Evolutionary conservation across 2,329 filamentous ascomycete genomes (phyloP), one percentile per base, ranked within the genome.

Genomic region (Helminthosporium solani): DNA sequence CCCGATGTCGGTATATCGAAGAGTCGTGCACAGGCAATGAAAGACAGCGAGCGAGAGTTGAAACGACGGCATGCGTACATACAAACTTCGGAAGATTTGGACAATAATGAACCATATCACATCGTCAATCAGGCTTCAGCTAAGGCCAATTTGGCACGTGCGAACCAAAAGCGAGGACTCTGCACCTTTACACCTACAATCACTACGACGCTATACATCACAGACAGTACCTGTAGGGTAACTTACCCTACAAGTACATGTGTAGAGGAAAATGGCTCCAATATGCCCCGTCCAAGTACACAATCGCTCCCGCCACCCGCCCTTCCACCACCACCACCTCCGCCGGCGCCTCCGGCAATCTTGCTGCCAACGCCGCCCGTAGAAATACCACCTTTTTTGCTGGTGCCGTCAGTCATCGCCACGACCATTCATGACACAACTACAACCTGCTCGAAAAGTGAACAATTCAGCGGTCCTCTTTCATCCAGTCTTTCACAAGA

Each of bases 1-100:
- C 59, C 61, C 4, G 43, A 40, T 15, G 52, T 20, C 41, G 52
- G 28, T 46, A 50, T 40, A 19, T 46, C 42, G 11, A 46, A 43
- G 30, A 39, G 47, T 25, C 15, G 28, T 7, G 18, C 27, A 8
- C 34, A 18, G n/a, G 23, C 8, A n/a, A 3, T n/a, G n/a, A n/a
- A 37, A 11, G 19, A 25, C 11, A 44, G 19, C 12, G 33, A 19
- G 14, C 31, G 33, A 7, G 23, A 27, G 5, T 25, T 30, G 11
- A 36, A 40, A n/a, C 43, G 16, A 18, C 37, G 28, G 12, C 18
- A 16, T 14, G 9, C 28, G 14, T 14, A 35, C 21, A 21, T 20
- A 28, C 12, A 34, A 5, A 18, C 30, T 25, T 41, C 43, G 23
- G 21, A 33, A 23, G 12, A 21, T 5, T 18, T 21, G 21, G 34